Conservation (phyloP, 2,329 filamentous ascomycete genomes). For the Hawksworthiomyces lignivorus region DNA sequence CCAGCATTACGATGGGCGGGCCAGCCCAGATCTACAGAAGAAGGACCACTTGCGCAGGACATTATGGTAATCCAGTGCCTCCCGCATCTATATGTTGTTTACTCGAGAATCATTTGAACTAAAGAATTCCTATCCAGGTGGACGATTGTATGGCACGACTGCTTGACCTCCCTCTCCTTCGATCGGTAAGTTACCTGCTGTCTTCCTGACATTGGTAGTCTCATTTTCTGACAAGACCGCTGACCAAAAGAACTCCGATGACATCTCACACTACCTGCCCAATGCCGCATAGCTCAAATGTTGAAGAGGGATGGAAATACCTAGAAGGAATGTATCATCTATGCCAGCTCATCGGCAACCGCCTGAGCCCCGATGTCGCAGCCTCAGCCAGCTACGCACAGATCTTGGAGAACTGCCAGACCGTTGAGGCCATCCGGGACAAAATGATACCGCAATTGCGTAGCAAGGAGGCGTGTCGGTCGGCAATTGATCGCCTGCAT, state of each 20-base stretch:
- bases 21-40: slow-evolving; percentile 38
- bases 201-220: too few species aligned
- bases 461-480: slow-evolving; percentile 56
- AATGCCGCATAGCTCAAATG: slow-evolving; percentile 38
- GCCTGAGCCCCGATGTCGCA: slow-evolving; percentile 47
- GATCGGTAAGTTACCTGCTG: slow-evolving; percentile 45
- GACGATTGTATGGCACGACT: slow-evolving; percentile 62
- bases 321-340: slow-evolving; percentile 60
- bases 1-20: slow-evolving; percentile 35
- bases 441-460: slow-evolving; percentile 45
- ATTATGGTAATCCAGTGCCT: slow-evolving; percentile 40
- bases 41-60: slow-evolving; percentile 49
- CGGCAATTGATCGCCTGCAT: slow-evolving; percentile 54
- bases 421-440: slow-evolving; percentile 43
- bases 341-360: slow-evolving; percentile 51
- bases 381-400: slow-evolving; percentile 42
- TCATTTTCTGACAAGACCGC: background rate
- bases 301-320: slow-evolving; percentile 47
- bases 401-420: slow-evolving; percentile 51
- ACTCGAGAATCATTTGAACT: background rate
- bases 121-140: slow-evolving; percentile 27
- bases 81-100: too few species aligned
- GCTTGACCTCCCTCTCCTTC: slow-evolving; percentile 57
- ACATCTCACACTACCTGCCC: slow-evolving; percentile 51
- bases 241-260: slow-evolving; percentile 45